A percentile compares a stretch with the other conserved stretches of the same genome.
phyloP scores from a whole-genome alignment of 75 land plant genomes.

The Cupressus sempervirens region DNA sequence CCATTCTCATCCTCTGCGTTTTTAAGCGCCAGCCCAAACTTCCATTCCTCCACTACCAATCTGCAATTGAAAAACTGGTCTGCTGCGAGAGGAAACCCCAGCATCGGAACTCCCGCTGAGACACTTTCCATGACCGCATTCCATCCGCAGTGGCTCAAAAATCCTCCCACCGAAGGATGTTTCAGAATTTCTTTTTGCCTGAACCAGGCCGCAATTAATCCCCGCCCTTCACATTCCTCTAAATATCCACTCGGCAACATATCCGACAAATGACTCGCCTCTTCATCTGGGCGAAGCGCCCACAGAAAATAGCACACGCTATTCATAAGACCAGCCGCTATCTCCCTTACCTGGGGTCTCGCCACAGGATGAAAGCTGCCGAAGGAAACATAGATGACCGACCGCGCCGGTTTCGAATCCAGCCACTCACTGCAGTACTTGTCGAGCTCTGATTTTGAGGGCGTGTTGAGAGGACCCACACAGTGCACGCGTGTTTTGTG shows the following conservation, averaged over 20 bases:
- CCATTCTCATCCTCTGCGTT: not conserved
- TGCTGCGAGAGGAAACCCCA: conserved; percentile 14
- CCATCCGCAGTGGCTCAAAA: conserved; percentile 16
- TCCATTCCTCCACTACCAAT: conserved; percentile 3
- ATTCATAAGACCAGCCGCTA: conserved; percentile 16
- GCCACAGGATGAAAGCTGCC: conserved; percentile 14
- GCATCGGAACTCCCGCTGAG: conserved; percentile 14
- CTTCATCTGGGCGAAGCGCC: conserved; percentile 13
- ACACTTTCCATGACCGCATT: conserved; percentile 17
- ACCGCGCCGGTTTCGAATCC: conserved; percentile 5
- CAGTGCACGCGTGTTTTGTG: not conserved
- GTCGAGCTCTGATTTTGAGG: not conserved
- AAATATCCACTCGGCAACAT: not conserved
- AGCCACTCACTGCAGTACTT: conserved; percentile 14
- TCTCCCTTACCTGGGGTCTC: conserved; percentile 15
- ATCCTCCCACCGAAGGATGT: conserved; percentile 17
- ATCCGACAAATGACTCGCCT: not conserved
- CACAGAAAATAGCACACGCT: conserved; percentile 20
- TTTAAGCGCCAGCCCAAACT: not conserved
- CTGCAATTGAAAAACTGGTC: conserved; percentile 16
- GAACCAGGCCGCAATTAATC: conserved; percentile 10
- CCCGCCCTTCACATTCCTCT: not conserved
- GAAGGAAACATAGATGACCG: conserved; percentile 22
- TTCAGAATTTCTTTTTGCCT: conserved; percentile 12
- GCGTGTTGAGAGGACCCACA: not conserved